These are phyloP conservation scores for Phyllachora maydis DNA, from an alignment of 2,329 filamentous ascomycete genomes.

Conservation along the genomic window DNA sequence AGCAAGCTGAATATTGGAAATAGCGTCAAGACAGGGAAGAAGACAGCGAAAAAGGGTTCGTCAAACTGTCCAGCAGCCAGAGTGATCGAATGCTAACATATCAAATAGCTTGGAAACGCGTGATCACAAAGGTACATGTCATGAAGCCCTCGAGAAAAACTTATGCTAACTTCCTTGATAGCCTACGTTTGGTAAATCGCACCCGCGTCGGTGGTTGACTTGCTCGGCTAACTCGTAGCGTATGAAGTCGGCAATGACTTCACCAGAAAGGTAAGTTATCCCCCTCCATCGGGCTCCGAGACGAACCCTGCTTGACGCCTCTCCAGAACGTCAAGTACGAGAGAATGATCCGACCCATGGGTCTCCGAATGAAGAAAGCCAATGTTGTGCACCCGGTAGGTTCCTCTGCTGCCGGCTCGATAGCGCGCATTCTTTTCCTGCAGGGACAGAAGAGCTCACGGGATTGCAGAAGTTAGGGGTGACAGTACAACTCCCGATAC, in stretches of 20 bases:
- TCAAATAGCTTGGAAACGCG: slow-evolving; percentile 20
- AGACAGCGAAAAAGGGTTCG: slow-evolving; percentile 56
- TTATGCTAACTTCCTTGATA: too few relatives aligned
- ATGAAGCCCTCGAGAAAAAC: too few relatives aligned
- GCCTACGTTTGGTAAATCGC: too few relatives aligned
- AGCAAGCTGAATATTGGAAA: too few relatives aligned
- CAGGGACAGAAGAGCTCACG: slow-evolving; percentile 3
- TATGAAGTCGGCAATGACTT: slow-evolving; percentile 86
- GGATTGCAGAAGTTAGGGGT: too few relatives aligned
- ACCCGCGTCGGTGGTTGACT: too few relatives aligned
- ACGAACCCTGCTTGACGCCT: too few relatives aligned
- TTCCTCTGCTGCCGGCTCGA: slow-evolving; percentile 1
- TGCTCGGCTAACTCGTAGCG: too few relatives aligned
- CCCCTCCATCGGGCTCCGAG: too few relatives aligned
- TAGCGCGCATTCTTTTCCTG: slow-evolving; percentile 5
- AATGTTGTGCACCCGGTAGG: slow-evolving; percentile 29
- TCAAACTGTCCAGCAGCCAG: too few relatives aligned
- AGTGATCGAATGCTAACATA: too few relatives aligned
- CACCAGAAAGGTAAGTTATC: too few relatives aligned
- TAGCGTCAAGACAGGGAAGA: slow-evolving; percentile 92
- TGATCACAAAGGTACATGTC: slow-evolving; percentile 57
- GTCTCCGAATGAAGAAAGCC: slow-evolving; percentile 60
- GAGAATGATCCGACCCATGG: slow-evolving; percentile 44
- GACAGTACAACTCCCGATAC: slow-evolving; percentile 70
- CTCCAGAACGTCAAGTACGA: slow-evolving; percentile 64